Percentiles rank a stretch among this genome's conserved stretches.
Conservation (phyloP, 176 grass and related monocot genomes). For the Saccharum officinarum region DNA sequence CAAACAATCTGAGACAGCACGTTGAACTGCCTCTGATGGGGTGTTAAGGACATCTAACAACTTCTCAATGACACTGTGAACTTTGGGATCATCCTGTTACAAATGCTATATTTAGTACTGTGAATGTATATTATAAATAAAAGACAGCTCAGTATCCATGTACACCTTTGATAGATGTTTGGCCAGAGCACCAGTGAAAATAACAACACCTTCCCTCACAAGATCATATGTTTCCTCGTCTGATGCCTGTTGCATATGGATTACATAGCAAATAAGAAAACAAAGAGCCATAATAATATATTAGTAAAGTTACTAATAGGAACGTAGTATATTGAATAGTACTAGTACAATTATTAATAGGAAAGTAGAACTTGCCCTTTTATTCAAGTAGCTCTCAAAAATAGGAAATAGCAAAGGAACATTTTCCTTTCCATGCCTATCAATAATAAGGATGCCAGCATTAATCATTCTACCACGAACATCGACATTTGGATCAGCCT, state of each 20-base stretch:
- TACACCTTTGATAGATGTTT: slow-evolving; percentile 95
- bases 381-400: slow-evolving; percentile 99
- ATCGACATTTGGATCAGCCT: slow-evolving; percentile 96
- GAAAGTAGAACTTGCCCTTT: slow-evolving; percentile 54
- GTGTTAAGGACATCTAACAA: slow-evolving; percentile 94
- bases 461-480: slow-evolving; percentile 98
- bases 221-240: slow-evolving; percentile 98
- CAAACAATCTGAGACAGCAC: slow-evolving; percentile 92
- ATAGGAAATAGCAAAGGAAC: slow-evolving; percentile 98
- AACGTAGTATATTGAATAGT: neutral
- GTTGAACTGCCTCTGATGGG: slow-evolving; percentile 93
- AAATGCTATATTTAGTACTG: slow-evolving; percentile 32
- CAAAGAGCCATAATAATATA: slow-evolving; percentile 3
- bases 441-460: slow-evolving; percentile 94
- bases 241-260: slow-evolving; percentile 53
- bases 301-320: slow-evolving; percentile 17
- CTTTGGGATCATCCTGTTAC: slow-evolving; percentile 96
- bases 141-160: slow-evolving; percentile 19
- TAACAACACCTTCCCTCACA: slow-evolving; percentile 98
- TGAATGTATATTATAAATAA: slow-evolving; percentile 21
- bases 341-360: slow-evolving; percentile 15
- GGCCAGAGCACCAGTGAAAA: slow-evolving; percentile 96
- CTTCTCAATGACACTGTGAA: slow-evolving; percentile 95
- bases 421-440: slow-evolving; percentile 97
- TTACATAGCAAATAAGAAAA: slow-evolving; percentile 16